phyloP scores from a whole-genome alignment of 495 filamentous ascomycete species.

The Chlorociboria aeruginascens region DNA sequence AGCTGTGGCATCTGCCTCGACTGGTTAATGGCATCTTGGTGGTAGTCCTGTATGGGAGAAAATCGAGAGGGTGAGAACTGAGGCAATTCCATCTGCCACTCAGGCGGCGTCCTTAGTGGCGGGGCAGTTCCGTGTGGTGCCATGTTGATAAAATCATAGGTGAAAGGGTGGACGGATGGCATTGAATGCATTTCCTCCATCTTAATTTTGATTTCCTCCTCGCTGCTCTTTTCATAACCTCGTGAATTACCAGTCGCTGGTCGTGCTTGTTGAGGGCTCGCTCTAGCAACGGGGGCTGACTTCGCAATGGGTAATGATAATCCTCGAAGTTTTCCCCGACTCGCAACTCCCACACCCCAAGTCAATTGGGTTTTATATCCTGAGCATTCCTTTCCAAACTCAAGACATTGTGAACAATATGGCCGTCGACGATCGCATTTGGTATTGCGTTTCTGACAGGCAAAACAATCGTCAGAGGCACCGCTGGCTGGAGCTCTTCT shows the following conservation, averaged over 20 bases:
- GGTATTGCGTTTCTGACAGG: slow-evolving; percentile 68
- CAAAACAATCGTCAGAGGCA: slow-evolving; percentile 91
- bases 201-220: slow-evolving; percentile 17
- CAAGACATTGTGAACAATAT: slow-evolving; percentile 91
- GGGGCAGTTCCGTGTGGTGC: slow-evolving; percentile 23
- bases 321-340: slow-evolving; percentile 87
- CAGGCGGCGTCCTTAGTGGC: slow-evolving; percentile 9
- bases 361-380: slow-evolving; percentile 97
- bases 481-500: slow-evolving; percentile 81
- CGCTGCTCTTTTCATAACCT: slow-evolving; percentile 1
- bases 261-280: slow-evolving; percentile 9
- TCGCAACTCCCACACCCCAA: slow-evolving; percentile 95
- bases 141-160: slow-evolving; percentile 41
- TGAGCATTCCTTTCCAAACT: slow-evolving; percentile 83
- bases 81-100: slow-evolving; percentile 15
- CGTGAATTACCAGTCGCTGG: slow-evolving; percentile 13
- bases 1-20: slow-evolving; percentile 16
- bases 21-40: slow-evolving; percentile 14
- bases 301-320: slow-evolving; percentile 75
- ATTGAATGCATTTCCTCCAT: slow-evolving; percentile 11
- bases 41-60: slow-evolving; percentile 4
- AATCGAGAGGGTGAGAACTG: slow-evolving; percentile 13
- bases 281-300: slow-evolving; percentile 41
- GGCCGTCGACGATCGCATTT: slow-evolving; percentile 88
- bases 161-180: slow-evolving; percentile 15